Conservation (phyloP, 2,329 filamentous ascomycete genomes). For the Ophiostoma ips region DNA sequence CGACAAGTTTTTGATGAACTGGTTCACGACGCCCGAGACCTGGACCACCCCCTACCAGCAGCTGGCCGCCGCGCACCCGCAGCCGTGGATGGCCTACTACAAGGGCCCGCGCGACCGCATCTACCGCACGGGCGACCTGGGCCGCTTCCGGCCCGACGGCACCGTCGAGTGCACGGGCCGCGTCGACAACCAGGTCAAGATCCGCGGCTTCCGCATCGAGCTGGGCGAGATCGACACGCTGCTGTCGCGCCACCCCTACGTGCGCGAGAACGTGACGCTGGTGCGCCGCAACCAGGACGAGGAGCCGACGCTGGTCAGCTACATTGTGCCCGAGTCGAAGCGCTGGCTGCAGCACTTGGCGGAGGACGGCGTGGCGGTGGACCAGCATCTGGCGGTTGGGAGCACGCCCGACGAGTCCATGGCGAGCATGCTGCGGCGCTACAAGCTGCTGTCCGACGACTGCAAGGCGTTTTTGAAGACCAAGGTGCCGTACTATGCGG, state of each 20-base stretch:
- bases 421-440: conserved; percentile 9
- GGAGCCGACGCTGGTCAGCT: conserved; percentile 76
- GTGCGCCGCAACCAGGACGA: conserved; percentile 73
- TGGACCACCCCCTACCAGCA: neutral
- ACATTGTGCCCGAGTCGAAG: conserved; percentile 69
- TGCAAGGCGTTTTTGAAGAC: conserved; percentile 42
- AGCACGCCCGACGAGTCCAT: conserved; percentile 24
- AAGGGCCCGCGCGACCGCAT: conserved; percentile 51
- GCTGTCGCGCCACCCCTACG: conserved; percentile 57
- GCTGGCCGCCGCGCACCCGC: conserved; percentile 36
- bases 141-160: conserved; percentile 54
- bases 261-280: conserved; percentile 76
- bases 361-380: conserved; percentile 34
- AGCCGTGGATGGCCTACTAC: conserved; percentile 27
- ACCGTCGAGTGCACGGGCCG: conserved; percentile 64
- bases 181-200: conserved; percentile 72
- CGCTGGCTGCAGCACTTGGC: conserved; percentile 47
- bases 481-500: conserved; percentile 59
- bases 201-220: conserved; percentile 90
- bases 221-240: conserved; percentile 85
- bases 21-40: conserved; percentile 67
- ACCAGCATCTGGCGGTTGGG: conserved; percentile 36
- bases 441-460: conserved; percentile 10
- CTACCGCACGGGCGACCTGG: conserved; percentile 80
- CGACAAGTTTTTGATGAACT: conserved; percentile 70